Conservation (phyloP, 164 flowering plant species). For the Annona squamosa region DNA sequence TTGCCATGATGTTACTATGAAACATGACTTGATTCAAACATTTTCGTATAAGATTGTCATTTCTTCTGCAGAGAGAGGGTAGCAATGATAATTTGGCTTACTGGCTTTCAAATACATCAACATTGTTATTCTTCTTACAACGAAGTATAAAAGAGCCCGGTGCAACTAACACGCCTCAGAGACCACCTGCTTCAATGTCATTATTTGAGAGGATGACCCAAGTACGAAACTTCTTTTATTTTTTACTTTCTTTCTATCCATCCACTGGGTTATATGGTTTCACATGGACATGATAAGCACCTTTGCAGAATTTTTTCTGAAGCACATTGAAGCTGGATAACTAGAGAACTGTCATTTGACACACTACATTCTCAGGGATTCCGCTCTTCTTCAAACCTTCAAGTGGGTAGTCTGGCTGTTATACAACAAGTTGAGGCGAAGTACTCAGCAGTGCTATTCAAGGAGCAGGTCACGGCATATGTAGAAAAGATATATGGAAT, state of each 20-base stretch:
- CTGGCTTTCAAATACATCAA: conserved; percentile 88
- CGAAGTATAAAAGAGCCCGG: conserved; percentile 63
- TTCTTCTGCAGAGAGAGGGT: conserved; percentile 62
- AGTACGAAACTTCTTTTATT: conserved; percentile 18
- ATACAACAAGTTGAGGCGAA: conserved; percentile 94
- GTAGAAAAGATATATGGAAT: conserved; percentile 98
- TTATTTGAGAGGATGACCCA: conserved; percentile 84
- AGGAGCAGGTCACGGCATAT: conserved; percentile 98
- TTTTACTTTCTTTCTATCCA: background rate
- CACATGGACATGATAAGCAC: background rate
- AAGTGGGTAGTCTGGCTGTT: conserved; percentile 42
- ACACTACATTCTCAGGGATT: conserved; percentile 53
- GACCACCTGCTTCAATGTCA: conserved; percentile 69
- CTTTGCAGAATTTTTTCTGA: background rate
- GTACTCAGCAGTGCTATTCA: conserved; percentile 95
- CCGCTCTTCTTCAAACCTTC: conserved; percentile 69
- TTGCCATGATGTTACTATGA: background rate
- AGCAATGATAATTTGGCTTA: conserved; percentile 85
- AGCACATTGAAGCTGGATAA: background rate
- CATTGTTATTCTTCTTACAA: conserved; percentile 80
- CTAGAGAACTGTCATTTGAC: background rate
- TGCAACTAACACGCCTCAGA: conserved; percentile 43
- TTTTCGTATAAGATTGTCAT: background rate
- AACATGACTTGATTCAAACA: background rate
- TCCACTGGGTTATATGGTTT: background rate